A percentile compares a stretch with the other conserved stretches of the same genome.
These are phyloP conservation scores for Domatiomyces globalis DNA, from an alignment of 2,329 filamentous ascomycete species.

Conservation along the genomic window DNA sequence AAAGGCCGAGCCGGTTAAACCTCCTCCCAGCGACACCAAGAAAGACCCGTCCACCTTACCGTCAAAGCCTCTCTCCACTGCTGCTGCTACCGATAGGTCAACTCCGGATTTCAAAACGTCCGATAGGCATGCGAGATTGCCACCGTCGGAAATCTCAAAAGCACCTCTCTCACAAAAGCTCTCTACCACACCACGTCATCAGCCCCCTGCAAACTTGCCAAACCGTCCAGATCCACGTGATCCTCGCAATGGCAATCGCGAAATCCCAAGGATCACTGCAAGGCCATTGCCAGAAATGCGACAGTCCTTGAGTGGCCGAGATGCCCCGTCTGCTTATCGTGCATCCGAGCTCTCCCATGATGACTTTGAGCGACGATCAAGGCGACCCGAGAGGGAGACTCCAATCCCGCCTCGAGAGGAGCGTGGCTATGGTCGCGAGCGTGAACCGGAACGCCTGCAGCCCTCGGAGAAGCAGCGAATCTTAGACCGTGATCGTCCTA, in stretches of 20 bases:
- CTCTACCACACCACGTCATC: conserved; percentile 22
- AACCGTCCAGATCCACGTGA: conserved; percentile 21
- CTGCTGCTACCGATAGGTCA: conserved; percentile 3
- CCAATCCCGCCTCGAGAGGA: conserved; percentile 15
- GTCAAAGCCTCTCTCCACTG: conserved; percentile 3
- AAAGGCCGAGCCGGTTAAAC: conserved; percentile 1
- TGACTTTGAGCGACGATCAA: conserved; percentile 20
- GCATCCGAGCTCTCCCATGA: conserved; percentile 27
- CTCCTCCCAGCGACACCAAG: conserved; percentile 6
- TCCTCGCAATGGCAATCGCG: conserved; percentile 23
- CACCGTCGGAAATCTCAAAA: conserved; percentile 6
- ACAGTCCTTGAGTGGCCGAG: conserved; percentile 20
- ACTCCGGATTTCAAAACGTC: conserved; percentile 2
- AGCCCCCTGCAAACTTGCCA: conserved; percentile 25
- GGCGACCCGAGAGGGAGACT: conserved; percentile 26
- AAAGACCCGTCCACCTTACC: conserved; percentile 4
- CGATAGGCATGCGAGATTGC: conserved; percentile 4
- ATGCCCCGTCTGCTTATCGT: conserved; percentile 24
- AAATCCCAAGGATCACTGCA: conserved; percentile 25
- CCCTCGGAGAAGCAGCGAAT: conserved; percentile 5
- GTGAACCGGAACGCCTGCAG: conserved; percentile 4
- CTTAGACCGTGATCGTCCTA: conserved; percentile 10
- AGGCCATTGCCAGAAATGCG: conserved; percentile 11
- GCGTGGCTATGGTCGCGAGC: conserved; percentile 12
- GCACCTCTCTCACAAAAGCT: conserved; percentile 24